Base-by-base conservation (phyloP, 768 basidiomycete genomes). In the Boletus pseudopeckii region DNA sequence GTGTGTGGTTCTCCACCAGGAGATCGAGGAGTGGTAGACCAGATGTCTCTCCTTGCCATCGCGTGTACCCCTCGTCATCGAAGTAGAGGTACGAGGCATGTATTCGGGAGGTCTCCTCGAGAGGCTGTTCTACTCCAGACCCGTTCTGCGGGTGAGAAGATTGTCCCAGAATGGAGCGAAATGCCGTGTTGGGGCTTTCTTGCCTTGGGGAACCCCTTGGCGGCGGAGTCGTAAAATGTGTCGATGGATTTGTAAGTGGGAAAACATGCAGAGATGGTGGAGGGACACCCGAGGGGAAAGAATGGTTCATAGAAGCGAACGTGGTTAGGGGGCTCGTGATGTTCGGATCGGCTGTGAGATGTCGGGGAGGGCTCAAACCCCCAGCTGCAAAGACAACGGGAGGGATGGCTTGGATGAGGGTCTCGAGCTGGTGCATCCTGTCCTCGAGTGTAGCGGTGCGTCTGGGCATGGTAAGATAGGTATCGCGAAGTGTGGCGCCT, bases 1-100 rank as follows among this genome's bases (percentile, higher is more conserved):
- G 70, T 7, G 76, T 72, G 59, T 86, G 85, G 34, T 83, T 79
- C 65, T 92, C 91, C 28, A 91, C 81, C 26, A 97, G 75, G 8
- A 92, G 72, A 67, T 95, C 90, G 26, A 95, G 80, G 5, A 96
- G 80, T 6, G 94, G 94, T 0, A 96, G 80, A 24, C 94, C 93
- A 4, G 92, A 95, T 1, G 92, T 92, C 63, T 95, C 92, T 30
- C 94, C 93, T 72, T 92, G 90, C 90, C 90, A 92, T 52, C 90
- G 75, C 0, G 90, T 89, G 65, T 85, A 88, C 3, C 90, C 90
- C 66, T 92, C 89, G 64, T 92, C 90, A 58, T 92, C 90, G 54
- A 89, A 84, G 66, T 92, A 92, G 33, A 92, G 79, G 67, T 92
- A 92, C 0, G 88, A 89, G 2, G 88, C 86, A 0, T 85, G 81